Evolutionary conservation across 345 rosid genomes (phyloP).

Genomic region (Eucalyptus tenuipes): DNA sequence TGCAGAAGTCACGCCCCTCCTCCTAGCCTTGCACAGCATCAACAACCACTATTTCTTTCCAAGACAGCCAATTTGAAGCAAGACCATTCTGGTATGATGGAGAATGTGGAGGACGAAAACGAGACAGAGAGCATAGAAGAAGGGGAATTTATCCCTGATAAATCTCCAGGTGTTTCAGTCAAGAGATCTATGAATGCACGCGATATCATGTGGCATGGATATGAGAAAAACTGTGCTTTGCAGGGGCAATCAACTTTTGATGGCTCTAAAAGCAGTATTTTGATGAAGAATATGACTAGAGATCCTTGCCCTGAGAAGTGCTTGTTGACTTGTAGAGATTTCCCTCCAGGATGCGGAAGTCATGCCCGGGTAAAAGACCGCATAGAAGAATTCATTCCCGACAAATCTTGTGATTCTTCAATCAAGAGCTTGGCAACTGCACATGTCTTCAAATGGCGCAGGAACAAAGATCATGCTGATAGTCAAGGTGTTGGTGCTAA

Average conservation of each 20-base stretch:
- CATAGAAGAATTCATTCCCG: neutral
- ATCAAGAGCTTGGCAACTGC: neutral
- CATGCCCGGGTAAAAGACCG: neutral
- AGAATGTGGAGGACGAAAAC: neutral
- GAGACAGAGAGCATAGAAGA: neutral
- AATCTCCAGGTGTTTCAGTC: neutral
- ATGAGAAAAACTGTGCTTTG: neutral
- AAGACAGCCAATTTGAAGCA: neutral
- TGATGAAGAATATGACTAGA: neutral
- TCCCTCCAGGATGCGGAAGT: neutral
- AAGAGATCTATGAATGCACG: neutral
- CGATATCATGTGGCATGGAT: neutral
- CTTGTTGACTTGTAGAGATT: neutral
- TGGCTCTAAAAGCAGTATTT: neutral
- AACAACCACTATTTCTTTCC: neutral
- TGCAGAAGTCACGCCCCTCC: neutral
- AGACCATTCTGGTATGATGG: neutral
- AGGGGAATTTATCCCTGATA: neutral
- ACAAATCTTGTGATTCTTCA: neutral
- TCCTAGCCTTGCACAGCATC: neutral
- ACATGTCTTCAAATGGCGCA: neutral
- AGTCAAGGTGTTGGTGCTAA: neutral
- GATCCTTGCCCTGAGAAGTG: neutral
- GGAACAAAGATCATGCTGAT: neutral
- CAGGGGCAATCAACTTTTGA: neutral